phyloP scores from a whole-genome alignment of 371 early-diverging fungal genomes.

The Haplosporangium sp. region DNA sequence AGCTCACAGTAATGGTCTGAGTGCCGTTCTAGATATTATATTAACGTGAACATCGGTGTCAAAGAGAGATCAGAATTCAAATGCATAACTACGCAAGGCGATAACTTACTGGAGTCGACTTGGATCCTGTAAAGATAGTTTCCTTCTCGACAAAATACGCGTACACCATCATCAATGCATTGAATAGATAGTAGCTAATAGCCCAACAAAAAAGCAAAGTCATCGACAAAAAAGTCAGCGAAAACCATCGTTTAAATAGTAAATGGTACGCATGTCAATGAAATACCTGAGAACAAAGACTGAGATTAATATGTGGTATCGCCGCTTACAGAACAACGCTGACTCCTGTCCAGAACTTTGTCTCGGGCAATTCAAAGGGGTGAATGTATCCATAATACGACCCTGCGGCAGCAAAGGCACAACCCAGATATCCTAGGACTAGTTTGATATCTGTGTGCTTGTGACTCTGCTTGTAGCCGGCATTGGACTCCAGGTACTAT shows the following conservation, averaged over 20 bases:
- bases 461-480: conserved; percentile 52
- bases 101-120: conserved; percentile 44
- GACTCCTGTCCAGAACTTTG: conserved; percentile 50
- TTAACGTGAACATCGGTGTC: no score
- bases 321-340: conserved; percentile 39
- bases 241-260: not conserved
- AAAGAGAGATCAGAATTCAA: no score
- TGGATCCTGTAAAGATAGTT: conserved; percentile 40
- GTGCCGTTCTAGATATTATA: conserved; percentile 20
- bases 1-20: conserved; percentile 31
- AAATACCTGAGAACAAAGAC: not conserved
- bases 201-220: not conserved
- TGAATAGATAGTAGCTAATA: conserved; percentile 44
- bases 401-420: conserved; percentile 47
- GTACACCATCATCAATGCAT: conserved; percentile 48
- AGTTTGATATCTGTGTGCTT: conserved; percentile 50
- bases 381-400: conserved; percentile 53
- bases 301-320: not conserved
- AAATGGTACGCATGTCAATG: not conserved
- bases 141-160: conserved; percentile 45
- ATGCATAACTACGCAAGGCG: no score
- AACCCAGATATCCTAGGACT: conserved; percentile 41
- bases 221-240: not conserved
- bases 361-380: conserved; percentile 38
- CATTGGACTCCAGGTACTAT: conserved; percentile 44